Conservation (phyloP, 345 rosid species). For the Lumnitzera littorea region DNA sequence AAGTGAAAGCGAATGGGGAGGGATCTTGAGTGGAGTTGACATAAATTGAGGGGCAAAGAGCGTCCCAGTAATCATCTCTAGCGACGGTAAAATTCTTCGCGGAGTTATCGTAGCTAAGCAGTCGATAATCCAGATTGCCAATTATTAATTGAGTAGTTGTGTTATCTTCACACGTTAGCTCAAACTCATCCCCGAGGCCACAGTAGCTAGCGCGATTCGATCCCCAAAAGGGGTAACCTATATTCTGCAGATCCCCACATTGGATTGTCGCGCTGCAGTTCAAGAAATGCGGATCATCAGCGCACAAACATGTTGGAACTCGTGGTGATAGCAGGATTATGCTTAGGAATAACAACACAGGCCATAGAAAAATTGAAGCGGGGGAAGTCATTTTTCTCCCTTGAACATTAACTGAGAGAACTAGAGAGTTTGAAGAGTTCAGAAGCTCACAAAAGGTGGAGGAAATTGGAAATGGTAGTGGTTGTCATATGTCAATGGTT, state of each 20-base stretch:
- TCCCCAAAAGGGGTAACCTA: constrained; percentile 12
- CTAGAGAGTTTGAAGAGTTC: too few relatives aligned
- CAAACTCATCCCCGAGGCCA: constrained; percentile 3
- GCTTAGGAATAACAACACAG: neutral
- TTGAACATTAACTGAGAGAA: too few relatives aligned
- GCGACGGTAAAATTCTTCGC: constrained; percentile 1
- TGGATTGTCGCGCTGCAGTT: constrained; percentile 2
- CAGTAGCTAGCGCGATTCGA: neutral
- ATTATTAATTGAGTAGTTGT: neutral
- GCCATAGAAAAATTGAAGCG: neutral
- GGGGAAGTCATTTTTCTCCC: too few relatives aligned
- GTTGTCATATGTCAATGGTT: too few relatives aligned
- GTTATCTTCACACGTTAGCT: neutral
- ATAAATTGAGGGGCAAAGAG: neutral
- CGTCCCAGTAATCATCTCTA: neutral
- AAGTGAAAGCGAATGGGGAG: too few relatives aligned
- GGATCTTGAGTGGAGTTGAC: too few relatives aligned
- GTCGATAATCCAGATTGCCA: neutral
- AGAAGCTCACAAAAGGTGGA: too few relatives aligned
- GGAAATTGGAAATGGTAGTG: too few relatives aligned
- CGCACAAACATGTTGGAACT: neutral
- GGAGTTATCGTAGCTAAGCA: neutral
- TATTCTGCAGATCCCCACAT: constrained; percentile 1
- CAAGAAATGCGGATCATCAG: constrained; percentile 1
- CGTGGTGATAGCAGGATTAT: neutral